Percentiles rank a stretch among this genome's conserved stretches.
phyloP scores from a whole-genome alignment of 345 rosid genomes.

The Linum usitatissimum region DNA sequence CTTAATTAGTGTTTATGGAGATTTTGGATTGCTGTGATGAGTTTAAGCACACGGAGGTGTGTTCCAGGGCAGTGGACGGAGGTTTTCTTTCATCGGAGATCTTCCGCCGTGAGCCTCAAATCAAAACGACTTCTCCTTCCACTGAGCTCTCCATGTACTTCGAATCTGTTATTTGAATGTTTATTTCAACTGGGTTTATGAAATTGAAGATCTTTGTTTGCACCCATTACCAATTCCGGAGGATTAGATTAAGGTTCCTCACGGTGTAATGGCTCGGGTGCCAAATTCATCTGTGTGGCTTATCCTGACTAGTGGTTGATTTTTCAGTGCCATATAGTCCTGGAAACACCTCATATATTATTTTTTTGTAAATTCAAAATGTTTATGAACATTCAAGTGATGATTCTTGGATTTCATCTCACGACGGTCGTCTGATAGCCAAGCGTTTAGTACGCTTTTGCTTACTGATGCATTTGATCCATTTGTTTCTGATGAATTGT shows the following conservation, averaged over 20 bases:
- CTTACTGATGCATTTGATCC: too few species aligned
- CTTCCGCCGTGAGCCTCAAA: constrained; percentile 68
- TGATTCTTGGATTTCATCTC: too few species aligned
- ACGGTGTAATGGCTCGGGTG: constrained; percentile 91
- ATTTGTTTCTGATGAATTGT: too few species aligned
- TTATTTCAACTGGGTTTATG: background rate
- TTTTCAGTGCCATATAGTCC: constrained; percentile 39
- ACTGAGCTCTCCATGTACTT: constrained; percentile 43
- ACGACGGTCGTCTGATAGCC: too few species aligned
- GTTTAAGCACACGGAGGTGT: constrained; percentile 39
- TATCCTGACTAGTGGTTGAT: constrained; percentile 54
- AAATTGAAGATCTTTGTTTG: background rate
- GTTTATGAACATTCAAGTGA: too few species aligned
- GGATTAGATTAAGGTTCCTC: constrained; percentile 49
- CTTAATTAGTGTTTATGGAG: background rate
- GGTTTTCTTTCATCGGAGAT: background rate
- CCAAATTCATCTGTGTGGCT: constrained; percentile 42
- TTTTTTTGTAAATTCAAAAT: too few species aligned
- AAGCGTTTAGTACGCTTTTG: too few species aligned
- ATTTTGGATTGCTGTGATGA: constrained; percentile 53
- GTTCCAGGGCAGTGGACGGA: constrained; percentile 75
- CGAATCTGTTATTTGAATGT: background rate
- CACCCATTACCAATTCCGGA: constrained; percentile 95
- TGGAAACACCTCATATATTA: constrained; percentile 71
- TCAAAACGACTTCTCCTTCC: constrained; percentile 97